phyloP scores from a whole-genome alignment of 176 grass and related monocot genomes.

The Paspalum vaginatum region DNA sequence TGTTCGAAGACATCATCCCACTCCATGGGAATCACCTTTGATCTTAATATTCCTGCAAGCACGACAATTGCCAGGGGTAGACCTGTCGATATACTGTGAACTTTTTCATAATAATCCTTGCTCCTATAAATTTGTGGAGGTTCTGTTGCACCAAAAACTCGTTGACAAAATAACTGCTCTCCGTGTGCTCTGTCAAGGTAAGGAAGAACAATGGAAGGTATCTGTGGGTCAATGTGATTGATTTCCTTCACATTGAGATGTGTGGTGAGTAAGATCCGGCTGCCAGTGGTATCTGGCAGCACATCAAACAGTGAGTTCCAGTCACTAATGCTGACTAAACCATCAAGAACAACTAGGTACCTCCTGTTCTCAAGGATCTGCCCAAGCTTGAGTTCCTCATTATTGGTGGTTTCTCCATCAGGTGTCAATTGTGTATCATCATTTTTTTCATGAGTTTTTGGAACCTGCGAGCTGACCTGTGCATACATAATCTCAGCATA shows the following conservation, averaged over 20 bases:
- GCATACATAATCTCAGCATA: slow-evolving; percentile 44
- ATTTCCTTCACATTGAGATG: slow-evolving; percentile 49
- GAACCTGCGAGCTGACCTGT: slow-evolving; percentile 43
- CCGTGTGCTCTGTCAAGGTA: slow-evolving; percentile 37
- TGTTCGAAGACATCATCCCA: slow-evolving; percentile 47
- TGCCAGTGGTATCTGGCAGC: slow-evolving; percentile 43
- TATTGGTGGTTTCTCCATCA: slow-evolving; percentile 28
- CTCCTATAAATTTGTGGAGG: slow-evolving; percentile 33
- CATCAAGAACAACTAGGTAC: slow-evolving; percentile 55
- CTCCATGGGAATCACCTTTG: slow-evolving; percentile 40
- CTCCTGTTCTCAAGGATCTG: slow-evolving; percentile 28
- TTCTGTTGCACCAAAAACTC: slow-evolving; percentile 46
- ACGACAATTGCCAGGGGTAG: slow-evolving; percentile 48
- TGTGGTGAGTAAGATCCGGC: slow-evolving; percentile 49
- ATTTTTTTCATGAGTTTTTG: slow-evolving; percentile 25
- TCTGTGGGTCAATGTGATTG: slow-evolving; percentile 37
- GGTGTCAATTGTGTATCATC: neutral
- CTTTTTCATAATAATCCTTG: slow-evolving; percentile 44
- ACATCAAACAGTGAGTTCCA: slow-evolving; percentile 47
- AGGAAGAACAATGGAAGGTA: slow-evolving; percentile 28
- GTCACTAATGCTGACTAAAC: slow-evolving; percentile 41
- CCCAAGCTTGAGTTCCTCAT: slow-evolving; percentile 11
- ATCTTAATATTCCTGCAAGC: slow-evolving; percentile 51
- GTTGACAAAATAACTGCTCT: slow-evolving; percentile 36
- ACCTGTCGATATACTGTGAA: slow-evolving; percentile 46